These are phyloP conservation scores for Melampsora americana DNA, from an alignment of 1,284 basidiomycete species.

Conservation along the genomic window DNA sequence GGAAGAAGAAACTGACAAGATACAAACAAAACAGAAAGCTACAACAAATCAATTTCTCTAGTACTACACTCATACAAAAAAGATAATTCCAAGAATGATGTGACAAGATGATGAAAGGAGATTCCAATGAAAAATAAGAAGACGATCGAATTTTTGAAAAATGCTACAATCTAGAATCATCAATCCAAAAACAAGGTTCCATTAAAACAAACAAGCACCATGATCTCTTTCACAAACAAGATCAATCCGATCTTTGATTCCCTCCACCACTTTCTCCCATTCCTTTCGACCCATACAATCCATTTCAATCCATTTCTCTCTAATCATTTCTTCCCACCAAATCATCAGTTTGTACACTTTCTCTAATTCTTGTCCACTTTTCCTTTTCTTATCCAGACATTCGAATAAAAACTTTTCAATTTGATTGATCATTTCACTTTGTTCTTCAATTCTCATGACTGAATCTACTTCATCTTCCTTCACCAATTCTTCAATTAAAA, in stretches of 20 bases:
- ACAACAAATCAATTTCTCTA: no score
- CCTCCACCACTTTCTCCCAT: not conserved
- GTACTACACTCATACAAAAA: no score
- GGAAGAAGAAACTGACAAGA: no score
- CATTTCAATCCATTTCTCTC: not conserved
- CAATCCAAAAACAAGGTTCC: not conserved
- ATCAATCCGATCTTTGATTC: not conserved
- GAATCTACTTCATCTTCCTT: not conserved
- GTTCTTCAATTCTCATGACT: constrained; percentile 2
- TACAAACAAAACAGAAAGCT: no score
- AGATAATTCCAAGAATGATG: no score
- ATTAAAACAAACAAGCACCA: not conserved
- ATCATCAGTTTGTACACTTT: constrained; percentile 16
- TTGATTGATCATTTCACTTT: not conserved
- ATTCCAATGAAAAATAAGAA: not conserved
- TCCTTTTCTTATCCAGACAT: not conserved
- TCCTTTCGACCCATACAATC: not conserved
- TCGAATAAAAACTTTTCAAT: constrained; percentile 27
- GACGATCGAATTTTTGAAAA: not conserved
- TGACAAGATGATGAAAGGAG: not conserved
- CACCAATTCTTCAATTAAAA: constrained; percentile 32
- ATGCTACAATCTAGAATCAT: not conserved
- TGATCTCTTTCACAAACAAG: not conserved
- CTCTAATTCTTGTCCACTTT: constrained; percentile 36
- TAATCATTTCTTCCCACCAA: constrained; percentile 31